Base-by-base conservation (phyloP, 2,329 filamentous ascomycete species). In the Lachnellula occidentalis region DNA sequence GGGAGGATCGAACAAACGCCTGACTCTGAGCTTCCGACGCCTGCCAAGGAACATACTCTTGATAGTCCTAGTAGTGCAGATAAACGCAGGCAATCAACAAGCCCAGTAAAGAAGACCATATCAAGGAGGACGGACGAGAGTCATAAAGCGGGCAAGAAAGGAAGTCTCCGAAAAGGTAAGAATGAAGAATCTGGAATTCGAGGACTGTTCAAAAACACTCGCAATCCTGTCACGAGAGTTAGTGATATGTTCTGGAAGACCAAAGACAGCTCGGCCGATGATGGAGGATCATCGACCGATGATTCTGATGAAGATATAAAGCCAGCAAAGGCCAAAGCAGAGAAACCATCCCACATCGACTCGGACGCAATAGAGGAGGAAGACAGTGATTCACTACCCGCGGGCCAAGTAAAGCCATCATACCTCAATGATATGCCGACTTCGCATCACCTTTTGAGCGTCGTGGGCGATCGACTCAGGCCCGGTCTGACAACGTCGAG, bases 201-300 rank as follows among this genome's bases (percentile, higher is more conserved):
- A 42, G 83, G 86, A 6, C 85, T 96, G 47, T 87, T 96, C 71
- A 92, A 90, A 71, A 86, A 85, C 2, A 81, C 83, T 48, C 79
- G 87, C 53, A 83, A 76, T 57, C 83, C 86, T 63, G 77, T 85
- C 7, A 78, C 80, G 0, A 81, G 79, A 63, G 77, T 86, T 34
- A 80, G 81, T 15, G 81, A 83, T 48, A 74, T 80, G 43, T 78
- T 86, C 21, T 75, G 83, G 69, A 80, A 78, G 61, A 43, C 46
- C 11, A 81, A 78, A 63, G 83, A 86, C 34, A 66, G 70, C 21
- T 49, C 69, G 65, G 34, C 64, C 61, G 48, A 69, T 72, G 12
- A 72, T 74, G 60, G 74, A 72, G 54, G 68, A 67, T 43, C 69
- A 68, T 60, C 72, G 12, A 79, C 77, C 5, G 76, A 78, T 31